These are phyloP conservation scores for Lipomyces kockii DNA, from an alignment of 805 yeast species.

Conservation along the genomic window DNA sequence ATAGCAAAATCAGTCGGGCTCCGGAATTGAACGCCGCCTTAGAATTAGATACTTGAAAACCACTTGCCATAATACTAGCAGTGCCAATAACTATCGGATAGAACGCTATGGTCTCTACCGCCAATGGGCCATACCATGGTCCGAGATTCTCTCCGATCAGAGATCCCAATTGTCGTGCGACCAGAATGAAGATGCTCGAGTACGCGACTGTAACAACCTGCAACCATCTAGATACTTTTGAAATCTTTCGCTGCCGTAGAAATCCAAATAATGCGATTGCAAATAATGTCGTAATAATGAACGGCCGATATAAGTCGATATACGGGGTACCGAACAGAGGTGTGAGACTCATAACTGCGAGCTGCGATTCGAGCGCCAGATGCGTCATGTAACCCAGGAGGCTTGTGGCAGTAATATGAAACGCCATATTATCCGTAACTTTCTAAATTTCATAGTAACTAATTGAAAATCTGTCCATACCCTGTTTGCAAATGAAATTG, in stretches of 20 bases:
- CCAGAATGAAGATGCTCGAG: conserved; percentile 8
- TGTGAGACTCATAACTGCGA: conserved; percentile 11
- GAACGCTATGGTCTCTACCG: conserved; percentile 12
- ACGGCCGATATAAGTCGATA: conserved; percentile 16
- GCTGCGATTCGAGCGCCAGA: conserved; percentile 16
- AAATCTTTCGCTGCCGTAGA: conserved; percentile 1
- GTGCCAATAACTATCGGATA: conserved; percentile 23
- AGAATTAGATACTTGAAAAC: conserved; percentile 1
- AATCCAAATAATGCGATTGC: conserved; percentile 9
- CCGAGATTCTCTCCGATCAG: conserved; percentile 16
- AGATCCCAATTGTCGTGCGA: conserved; percentile 5
- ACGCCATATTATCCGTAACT: too few relatives aligned
- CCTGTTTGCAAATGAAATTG: too few relatives aligned
- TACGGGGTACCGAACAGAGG: conserved; percentile 25
- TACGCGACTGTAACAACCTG: conserved; percentile 11
- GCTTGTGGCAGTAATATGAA: conserved; percentile 1
- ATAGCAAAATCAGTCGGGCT: conserved; percentile 15
- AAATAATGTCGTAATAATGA: conserved; percentile 11
- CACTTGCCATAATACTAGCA: conserved; percentile 13
- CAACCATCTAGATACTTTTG: neutral
- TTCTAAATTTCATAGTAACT: too few relatives aligned
- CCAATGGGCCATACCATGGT: conserved; percentile 26
- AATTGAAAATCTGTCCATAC: too few relatives aligned
- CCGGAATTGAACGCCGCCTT: conserved; percentile 10
- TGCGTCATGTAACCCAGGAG: conserved; percentile 20